Percentiles rank a stretch among this genome's conserved stretches.
Conservation (phyloP, 2,329 filamentous ascomycete genomes). For the Xylaria sp. region DNA sequence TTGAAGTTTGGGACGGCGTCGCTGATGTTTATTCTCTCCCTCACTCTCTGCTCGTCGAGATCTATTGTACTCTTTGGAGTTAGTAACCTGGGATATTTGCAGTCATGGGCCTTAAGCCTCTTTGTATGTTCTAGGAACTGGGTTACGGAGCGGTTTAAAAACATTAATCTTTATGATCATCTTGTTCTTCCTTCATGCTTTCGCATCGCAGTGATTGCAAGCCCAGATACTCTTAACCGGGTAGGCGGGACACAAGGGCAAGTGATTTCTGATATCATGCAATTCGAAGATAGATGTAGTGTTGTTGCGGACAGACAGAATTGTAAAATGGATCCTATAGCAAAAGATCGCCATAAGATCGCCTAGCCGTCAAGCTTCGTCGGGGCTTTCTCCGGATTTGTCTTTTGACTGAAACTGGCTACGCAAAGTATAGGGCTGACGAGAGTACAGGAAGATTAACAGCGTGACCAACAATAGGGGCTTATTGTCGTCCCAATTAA, state of each 20-base stretch:
- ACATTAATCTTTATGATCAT: constrained; percentile 21
- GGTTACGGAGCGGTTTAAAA: neutral
- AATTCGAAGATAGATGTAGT: too few species aligned
- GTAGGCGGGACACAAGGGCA: neutral
- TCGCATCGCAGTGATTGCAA: neutral
- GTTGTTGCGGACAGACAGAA: neutral
- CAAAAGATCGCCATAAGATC: neutral
- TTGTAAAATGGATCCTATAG: neutral
- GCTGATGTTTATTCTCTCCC: constrained; percentile 5
- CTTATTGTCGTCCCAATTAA: neutral
- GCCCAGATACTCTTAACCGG: neutral
- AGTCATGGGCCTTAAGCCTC: neutral
- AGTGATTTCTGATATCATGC: neutral
- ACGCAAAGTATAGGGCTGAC: neutral
- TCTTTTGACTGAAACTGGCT: neutral
- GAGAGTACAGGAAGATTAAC: neutral
- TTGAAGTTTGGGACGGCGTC: constrained; percentile 24
- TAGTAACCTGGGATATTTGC: constrained; percentile 3
- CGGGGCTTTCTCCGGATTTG: neutral
- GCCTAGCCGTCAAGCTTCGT: neutral
- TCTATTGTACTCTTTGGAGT: constrained; percentile 13
- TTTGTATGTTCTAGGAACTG: constrained; percentile 9
- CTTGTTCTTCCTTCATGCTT: constrained; percentile 1
- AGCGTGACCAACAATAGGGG: neutral
- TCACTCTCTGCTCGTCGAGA: constrained; percentile 1